Conservation (phyloP, 495 filamentous ascomycete genomes). For the Melanomma pulvis-pyrius region DNA sequence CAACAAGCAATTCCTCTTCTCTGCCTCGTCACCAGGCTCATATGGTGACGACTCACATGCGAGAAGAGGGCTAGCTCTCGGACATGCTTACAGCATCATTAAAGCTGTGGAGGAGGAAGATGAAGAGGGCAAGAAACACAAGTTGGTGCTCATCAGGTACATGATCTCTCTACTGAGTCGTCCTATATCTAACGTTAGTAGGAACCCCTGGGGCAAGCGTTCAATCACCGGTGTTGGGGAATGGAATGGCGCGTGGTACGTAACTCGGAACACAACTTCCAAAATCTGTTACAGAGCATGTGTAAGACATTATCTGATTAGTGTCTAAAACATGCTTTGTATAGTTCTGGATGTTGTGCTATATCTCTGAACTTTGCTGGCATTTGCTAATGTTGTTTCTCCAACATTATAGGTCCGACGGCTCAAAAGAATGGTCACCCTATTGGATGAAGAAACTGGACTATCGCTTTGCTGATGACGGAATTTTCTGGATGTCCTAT, state of each 20-base stretch:
- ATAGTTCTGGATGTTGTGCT: too few relatives aligned
- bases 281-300: too few relatives aligned
- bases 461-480: conserved; percentile 87
- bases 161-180: not conserved
- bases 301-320: too few relatives aligned
- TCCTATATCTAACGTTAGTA: conserved; percentile 51
- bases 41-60: conserved; percentile 43
- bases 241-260: conserved; percentile 58
- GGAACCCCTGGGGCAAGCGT: conserved; percentile 84
- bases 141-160: conserved; percentile 36
- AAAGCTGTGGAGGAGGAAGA: conserved; percentile 75
- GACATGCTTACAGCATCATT: conserved; percentile 87
- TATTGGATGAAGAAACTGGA: conserved; percentile 79
- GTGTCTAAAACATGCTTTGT: too few relatives aligned
- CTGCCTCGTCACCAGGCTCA: conserved; percentile 71
- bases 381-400: too few relatives aligned
- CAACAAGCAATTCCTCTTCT: conserved; percentile 69
- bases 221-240: conserved; percentile 49
- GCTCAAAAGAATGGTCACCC: conserved; percentile 87
- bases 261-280: too few relatives aligned
- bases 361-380: too few relatives aligned
- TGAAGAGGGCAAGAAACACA: conserved; percentile 49
- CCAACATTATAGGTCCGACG: too few relatives aligned
- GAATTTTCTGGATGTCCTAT: conserved; percentile 75
- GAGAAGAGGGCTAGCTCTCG: conserved; percentile 72